A percentile compares a stretch with the other conserved stretches of the same genome.
Conservation (phyloP, 2,329 filamentous ascomycete genomes). For the Nothophoma quercina region DNA sequence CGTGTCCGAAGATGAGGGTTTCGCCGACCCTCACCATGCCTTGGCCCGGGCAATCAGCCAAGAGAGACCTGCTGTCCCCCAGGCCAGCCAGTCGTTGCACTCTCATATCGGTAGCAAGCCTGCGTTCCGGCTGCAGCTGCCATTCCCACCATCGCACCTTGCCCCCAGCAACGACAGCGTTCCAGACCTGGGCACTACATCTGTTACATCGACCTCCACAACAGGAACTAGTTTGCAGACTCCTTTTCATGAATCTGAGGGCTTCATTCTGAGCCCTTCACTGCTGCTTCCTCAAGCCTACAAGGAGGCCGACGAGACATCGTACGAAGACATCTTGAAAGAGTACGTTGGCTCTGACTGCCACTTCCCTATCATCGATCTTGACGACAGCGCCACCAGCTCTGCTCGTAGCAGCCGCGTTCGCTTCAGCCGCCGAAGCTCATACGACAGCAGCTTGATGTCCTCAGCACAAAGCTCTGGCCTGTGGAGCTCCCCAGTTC, state of each 20-base stretch:
- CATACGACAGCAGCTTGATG: constrained; percentile 63
- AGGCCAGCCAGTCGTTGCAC: background rate
- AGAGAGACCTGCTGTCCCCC: constrained; percentile 7
- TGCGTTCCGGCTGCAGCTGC: constrained; percentile 22
- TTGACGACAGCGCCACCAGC: constrained; percentile 49
- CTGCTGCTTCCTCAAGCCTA: constrained; percentile 46
- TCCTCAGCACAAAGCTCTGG: constrained; percentile 49
- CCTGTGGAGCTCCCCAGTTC: constrained; percentile 44
- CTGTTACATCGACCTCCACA: constrained; percentile 46
- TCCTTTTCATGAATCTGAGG: constrained; percentile 36
- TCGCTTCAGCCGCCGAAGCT: constrained; percentile 64
- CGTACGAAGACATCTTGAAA: constrained; percentile 49
- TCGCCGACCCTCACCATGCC: constrained; percentile 44
- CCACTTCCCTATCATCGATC: constrained; percentile 56
- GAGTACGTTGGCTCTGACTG: constrained; percentile 56
- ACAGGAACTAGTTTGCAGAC: constrained; percentile 37
- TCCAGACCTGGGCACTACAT: constrained; percentile 45
- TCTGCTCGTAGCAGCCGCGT: constrained; percentile 59
- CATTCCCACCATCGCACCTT: constrained; percentile 38
- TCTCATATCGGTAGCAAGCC: background rate
- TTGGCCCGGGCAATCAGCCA: constrained; percentile 13
- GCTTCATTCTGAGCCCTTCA: constrained; percentile 50
- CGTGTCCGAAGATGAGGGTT: constrained; percentile 35
- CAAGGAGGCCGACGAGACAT: constrained; percentile 46
- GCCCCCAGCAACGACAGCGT: constrained; percentile 38